Evolutionary conservation across 2,329 filamentous ascomycete species (phyloP), one percentile per base, ranked within the genome.

Genomic region (Epichloe uncinata): DNA sequence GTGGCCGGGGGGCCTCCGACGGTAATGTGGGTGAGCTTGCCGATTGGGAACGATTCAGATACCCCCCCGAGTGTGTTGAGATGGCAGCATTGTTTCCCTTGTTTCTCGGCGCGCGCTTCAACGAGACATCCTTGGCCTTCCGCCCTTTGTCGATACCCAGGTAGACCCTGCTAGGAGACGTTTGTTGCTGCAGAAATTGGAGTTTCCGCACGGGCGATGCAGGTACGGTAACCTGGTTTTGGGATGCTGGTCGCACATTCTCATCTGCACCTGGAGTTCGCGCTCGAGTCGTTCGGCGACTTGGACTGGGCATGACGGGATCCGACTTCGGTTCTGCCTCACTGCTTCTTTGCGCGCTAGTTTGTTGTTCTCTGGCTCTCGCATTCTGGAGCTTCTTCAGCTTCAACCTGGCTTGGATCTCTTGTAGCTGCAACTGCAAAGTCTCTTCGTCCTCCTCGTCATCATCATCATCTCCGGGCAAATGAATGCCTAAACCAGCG

Each of bases 61-160:
- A 74, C 9, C 67, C 12, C 66, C 66, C 69, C 35, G 52, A 53
- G 13, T 59, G 57, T 9, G 50, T 47, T 6, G 55, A 44, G 6
- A 57, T 53, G 12, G 50, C 46, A 48, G 52, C 50, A 54, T 54
- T 22, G 51, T 55, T 18, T 41, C 60, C 55, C 47, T 67, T 70
- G 33, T 72, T 61, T 51, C 69, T 75, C 2, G 81, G 73, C 3
- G 87, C 81, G 56, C 87, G 76, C 65, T 87, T 93, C 30, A 97
- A 69, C 3, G 90, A 96, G 34, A 97, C 75, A 58, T 96, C 88
- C 52, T 79, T 79, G 2, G 84, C 89, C 58, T 75, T 84, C 36
- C 90, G 70, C 1, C 88, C 89, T 63, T 95, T 94, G 66, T 95
- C 90, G 54, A 97, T 94, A 5, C 93, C 91, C 15, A 97, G 66